Base-by-base conservation (phyloP, 1,284 basidiomycete genomes). In the Naganishia cerealis region DNA sequence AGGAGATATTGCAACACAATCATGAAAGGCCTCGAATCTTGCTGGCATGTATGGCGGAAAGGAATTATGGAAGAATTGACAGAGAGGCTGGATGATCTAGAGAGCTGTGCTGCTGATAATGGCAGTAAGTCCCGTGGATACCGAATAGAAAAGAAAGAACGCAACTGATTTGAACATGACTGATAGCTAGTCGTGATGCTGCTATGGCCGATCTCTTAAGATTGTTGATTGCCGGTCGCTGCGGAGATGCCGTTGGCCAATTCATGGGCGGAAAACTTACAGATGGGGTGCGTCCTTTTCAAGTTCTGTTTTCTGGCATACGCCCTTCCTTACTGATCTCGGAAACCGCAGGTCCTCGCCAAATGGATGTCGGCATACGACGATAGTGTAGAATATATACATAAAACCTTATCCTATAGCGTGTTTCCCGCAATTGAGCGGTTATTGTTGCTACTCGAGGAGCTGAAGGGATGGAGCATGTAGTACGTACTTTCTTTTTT, bases 211-310 rank as follows among this genome's bases (percentile, higher is more conserved):
- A 80, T 66, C 66, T 80, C 26, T 77, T 79, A 50, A 67, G 74
- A 13, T 72, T 78, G 36, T 71, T 80, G 29, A 74, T 79, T 71
- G 75, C 76, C 2, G 77, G 78, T 5, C 59, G 76, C 36, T 71
- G 75, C 56, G 73, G 75, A 7, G 68, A 75, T 1, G 78, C 77
- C 0, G 74, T 80, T 1, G 67, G 66, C 29, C 78, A 79, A 58
- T 79, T 78, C 76, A 70, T 80, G n/a, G 79, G 79, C 0, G 79
- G 75, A 36, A 72, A 74, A 10, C 70, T 80, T 56, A 78, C 78
- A 1, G 75, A 75, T 26, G 70, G 78, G 39, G 78, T 79, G 38
- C 59, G 75, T 67, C 1, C 8, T 7, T 12, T 2, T 1, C 33
- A 54, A 12, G 3, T 15, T 46, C 46, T 50, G 46, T 24, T n/a